Evolutionary conservation across 2,329 filamentous ascomycete species (phyloP).

Genomic region (Paecilomyces niveus): DNA sequence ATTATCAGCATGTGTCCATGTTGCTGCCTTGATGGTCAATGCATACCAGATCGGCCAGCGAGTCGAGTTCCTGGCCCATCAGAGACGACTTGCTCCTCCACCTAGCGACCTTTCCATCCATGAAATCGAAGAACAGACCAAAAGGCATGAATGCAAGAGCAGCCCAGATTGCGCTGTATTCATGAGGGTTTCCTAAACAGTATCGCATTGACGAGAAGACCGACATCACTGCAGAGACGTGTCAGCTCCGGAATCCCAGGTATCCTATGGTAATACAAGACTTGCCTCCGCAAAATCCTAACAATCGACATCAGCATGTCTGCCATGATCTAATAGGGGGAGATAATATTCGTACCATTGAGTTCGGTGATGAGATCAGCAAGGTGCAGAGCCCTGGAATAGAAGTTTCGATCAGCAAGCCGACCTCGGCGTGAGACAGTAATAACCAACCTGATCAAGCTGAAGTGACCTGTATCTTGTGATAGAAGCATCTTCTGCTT

Average conservation of each 20-base stretch:
- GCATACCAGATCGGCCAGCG: conserved; percentile 82
- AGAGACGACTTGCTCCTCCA: conserved; percentile 96
- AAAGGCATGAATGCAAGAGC: conserved; percentile 85
- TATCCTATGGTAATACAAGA: conserved; percentile 5
- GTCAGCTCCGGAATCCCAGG: conserved; percentile 9
- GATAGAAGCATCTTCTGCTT: conserved; percentile 45
- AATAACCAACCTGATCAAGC: conserved; percentile 39
- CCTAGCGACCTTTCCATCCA: conserved; percentile 92
- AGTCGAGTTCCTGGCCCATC: conserved; percentile 97
- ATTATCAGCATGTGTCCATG: conserved; percentile 1
- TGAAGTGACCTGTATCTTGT: conserved; percentile 43
- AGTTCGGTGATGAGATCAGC: conserved; percentile 46
- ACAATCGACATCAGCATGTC: neutral
- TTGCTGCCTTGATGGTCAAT: conserved; percentile 3
- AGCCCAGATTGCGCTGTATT: conserved; percentile 66
- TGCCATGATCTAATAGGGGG: neutral
- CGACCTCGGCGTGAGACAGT: neutral
- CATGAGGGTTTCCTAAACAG: conserved; percentile 64
- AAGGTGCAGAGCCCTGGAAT: conserved; percentile 39
- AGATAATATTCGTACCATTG: conserved; percentile 32
- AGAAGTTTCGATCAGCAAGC: conserved; percentile 8
- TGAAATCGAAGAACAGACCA: conserved; percentile 93
- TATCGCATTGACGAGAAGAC: conserved; percentile 93
- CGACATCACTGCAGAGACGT: conserved; percentile 62
- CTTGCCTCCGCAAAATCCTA: conserved; percentile 45